Evolutionary conservation across 2,329 filamentous ascomycete species (phyloP).

Genomic region (Ascochyta koolunga): DNA sequence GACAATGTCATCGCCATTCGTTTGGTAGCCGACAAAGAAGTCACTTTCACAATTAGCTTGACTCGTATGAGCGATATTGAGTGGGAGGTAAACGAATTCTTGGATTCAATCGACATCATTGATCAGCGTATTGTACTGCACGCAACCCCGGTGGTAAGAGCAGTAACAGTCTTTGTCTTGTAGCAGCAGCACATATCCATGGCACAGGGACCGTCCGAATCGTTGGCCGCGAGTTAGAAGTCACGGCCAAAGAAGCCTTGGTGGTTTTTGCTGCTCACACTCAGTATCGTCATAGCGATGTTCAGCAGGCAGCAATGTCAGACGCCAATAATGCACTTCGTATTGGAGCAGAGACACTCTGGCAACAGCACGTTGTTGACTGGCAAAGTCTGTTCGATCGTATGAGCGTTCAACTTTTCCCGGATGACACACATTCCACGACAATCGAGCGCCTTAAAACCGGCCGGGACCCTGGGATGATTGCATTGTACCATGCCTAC

Average conservation of each 20-base stretch:
- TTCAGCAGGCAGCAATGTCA: conserved; percentile 31
- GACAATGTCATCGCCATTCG: conserved; percentile 50
- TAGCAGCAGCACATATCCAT: conserved; percentile 3
- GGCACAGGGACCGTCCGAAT: conserved; percentile 4
- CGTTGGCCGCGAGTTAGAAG: conserved; percentile 36
- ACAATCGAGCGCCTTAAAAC: conserved; percentile 3
- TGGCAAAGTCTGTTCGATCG: conserved; percentile 25
- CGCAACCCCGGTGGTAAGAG: conserved; percentile 19
- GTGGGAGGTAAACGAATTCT: conserved; percentile 54
- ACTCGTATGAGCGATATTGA: conserved; percentile 52
- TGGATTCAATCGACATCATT: conserved; percentile 47
- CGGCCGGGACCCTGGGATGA: conserved; percentile 23
- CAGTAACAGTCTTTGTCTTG: conserved; percentile 18
- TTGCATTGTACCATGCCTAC: conserved; percentile 48
- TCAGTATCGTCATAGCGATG: conserved; percentile 44
- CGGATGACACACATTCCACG: not conserved
- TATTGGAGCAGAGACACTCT: conserved; percentile 29
- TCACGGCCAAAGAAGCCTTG: conserved; percentile 46
- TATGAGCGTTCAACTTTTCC: conserved; percentile 13
- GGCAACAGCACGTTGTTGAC: conserved; percentile 41
- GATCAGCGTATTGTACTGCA: conserved; percentile 12
- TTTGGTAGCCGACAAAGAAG: conserved; percentile 26
- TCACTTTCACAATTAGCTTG: conserved; percentile 34
- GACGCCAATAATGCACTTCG: conserved; percentile 27
- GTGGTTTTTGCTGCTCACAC: conserved; percentile 51